Evolutionary conservation across 176 grass and related monocot species (phyloP).

Genomic region (Hyparrhenia diplandra): DNA sequence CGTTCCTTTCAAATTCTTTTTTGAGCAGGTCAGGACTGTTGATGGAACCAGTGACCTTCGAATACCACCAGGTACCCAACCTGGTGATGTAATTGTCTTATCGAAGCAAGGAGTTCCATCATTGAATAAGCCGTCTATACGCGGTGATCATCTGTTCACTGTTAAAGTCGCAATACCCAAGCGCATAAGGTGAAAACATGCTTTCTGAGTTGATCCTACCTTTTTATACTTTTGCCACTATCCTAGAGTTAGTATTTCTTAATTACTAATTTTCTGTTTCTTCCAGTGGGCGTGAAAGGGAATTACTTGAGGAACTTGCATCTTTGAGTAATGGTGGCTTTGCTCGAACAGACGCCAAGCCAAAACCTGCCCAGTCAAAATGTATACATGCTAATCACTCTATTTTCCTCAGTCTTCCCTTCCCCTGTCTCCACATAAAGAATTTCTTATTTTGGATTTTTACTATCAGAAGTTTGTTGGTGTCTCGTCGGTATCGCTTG

Average conservation of each 20-base stretch:
- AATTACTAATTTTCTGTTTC: conserved; percentile 15
- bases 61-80: conserved; percentile 95
- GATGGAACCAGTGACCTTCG: conserved; percentile 74
- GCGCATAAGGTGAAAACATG: conserved; percentile 66
- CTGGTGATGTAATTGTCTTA: conserved; percentile 81
- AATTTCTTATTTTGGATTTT: conserved; percentile 8
- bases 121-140: conserved; percentile 85
- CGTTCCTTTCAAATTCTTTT: conserved; percentile 16
- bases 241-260: background rate
- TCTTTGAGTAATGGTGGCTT: conserved; percentile 53
- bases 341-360: conserved; percentile 32
- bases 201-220: conserved; percentile 10
- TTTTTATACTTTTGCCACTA: background rate
- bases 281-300: conserved; percentile 65
- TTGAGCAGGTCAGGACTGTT: conserved; percentile 80
- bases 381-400: conserved; percentile 33
- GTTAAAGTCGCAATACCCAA: conserved; percentile 90
- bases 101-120: conserved; percentile 88
- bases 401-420: background rate
- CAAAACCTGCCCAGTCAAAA: conserved; percentile 56
- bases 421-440: background rate
- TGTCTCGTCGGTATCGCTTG: background rate
- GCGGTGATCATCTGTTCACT: conserved; percentile 94
- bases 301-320: conserved; percentile 89
- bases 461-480: conserved; percentile 5